Evolutionary conservation across 2,329 filamentous ascomycete genomes (phyloP).

Genomic region (Calonectria hongkongensis): DNA sequence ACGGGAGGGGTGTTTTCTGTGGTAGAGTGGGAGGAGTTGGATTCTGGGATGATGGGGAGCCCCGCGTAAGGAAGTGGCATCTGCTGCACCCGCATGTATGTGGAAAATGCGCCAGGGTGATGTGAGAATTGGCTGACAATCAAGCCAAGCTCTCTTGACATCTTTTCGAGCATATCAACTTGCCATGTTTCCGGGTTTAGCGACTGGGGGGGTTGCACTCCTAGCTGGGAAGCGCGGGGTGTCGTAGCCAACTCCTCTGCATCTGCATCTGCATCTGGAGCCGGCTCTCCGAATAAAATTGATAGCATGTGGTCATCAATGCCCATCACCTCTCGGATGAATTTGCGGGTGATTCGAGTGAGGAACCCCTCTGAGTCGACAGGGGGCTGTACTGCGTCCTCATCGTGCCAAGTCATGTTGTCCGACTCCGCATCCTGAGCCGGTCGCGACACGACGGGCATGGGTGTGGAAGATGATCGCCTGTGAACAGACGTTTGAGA

Average conservation of each 20-base stretch:
- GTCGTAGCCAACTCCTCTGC: slow-evolving; percentile 69
- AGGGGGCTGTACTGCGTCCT: slow-evolving; percentile 65
- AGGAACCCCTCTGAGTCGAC: slow-evolving; percentile 81
- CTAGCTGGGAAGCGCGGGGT: slow-evolving; percentile 64
- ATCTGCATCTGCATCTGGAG: slow-evolving; percentile 72
- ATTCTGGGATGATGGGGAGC: slow-evolving; percentile 79
- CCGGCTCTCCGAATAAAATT: slow-evolving; percentile 88
- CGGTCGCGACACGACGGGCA: slow-evolving; percentile 53
- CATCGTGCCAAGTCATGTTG: slow-evolving; percentile 72
- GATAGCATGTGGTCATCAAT: slow-evolving; percentile 91
- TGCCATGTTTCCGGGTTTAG: slow-evolving; percentile 77
- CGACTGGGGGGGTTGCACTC: slow-evolving; percentile 55
- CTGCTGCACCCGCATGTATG: slow-evolving; percentile 81
- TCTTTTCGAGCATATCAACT: slow-evolving; percentile 84
- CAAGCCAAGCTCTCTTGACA: slow-evolving; percentile 90
- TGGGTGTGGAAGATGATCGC: slow-evolving; percentile 53
- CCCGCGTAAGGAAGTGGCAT: slow-evolving; percentile 85
- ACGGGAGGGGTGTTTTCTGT: slow-evolving; percentile 51
- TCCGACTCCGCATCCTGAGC: slow-evolving; percentile 60
- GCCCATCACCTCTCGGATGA: slow-evolving; percentile 92
- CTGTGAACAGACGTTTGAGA: slow-evolving; percentile 70
- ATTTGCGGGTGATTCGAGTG: slow-evolving; percentile 87
- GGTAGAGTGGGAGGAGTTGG: slow-evolving; percentile 58
- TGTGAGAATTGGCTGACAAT: slow-evolving; percentile 86
- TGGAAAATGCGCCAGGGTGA: slow-evolving; percentile 91